These are phyloP conservation scores for Suhomyces canberraensis DNA, from an alignment of 805 yeast species.

Conservation along the genomic window DNA sequence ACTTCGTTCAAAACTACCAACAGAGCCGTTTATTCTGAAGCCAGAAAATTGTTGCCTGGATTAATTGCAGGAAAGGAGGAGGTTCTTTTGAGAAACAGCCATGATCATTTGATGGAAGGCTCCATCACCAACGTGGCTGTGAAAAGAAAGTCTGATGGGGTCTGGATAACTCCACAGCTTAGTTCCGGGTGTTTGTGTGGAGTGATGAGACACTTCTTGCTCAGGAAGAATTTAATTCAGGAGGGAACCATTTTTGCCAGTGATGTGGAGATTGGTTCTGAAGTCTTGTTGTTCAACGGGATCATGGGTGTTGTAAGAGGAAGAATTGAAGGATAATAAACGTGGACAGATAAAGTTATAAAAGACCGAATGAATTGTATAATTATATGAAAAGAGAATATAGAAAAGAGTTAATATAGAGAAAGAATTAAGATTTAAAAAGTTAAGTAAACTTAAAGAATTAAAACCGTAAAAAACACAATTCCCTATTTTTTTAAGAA, in stretches of 20 bases:
- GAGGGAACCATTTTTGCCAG: constrained; percentile 49
- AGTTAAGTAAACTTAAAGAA: no score
- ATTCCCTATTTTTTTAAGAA: no score
- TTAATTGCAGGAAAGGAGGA: constrained; percentile 57
- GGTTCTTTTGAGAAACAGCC: constrained; percentile 55
- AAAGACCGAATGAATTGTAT: not conserved
- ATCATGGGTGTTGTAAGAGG: constrained; percentile 77
- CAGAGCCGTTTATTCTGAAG: constrained; percentile 58
- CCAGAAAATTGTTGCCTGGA: constrained; percentile 52
- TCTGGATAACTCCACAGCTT: constrained; percentile 82
- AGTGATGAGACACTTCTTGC: constrained; percentile 63
- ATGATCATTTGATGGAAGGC: constrained; percentile 69
- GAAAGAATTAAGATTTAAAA: no score
- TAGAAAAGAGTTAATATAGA: no score
- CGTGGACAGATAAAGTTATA: not conserved
- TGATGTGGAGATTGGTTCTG: constrained; percentile 62
- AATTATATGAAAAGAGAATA: no score
- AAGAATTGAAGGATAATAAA: constrained; percentile 27
- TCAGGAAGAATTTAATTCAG: constrained; percentile 48
- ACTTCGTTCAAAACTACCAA: constrained; percentile 86
- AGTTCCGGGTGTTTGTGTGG: constrained; percentile 84
- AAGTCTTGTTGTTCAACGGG: constrained; percentile 74
- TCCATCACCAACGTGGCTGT: constrained; percentile 80
- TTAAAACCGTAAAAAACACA: no score
- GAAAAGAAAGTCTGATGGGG: constrained; percentile 32